Evolutionary conservation across 768 basidiomycete genomes (phyloP), one percentile per base, ranked within the genome.

Genomic region (Russula virescens): DNA sequence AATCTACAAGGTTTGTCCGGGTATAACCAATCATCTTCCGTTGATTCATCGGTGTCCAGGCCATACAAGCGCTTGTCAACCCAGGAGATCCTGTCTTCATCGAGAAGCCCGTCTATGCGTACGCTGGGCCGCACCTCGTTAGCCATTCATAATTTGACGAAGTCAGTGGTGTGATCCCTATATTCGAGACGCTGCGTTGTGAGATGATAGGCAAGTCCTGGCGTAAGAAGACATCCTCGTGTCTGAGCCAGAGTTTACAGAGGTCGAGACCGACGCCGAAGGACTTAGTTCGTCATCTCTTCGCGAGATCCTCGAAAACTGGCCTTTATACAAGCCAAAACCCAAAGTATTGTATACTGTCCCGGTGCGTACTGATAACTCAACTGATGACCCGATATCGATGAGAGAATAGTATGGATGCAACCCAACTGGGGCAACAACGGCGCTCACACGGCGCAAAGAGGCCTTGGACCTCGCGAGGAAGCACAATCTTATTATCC

Each of bases 271-370:
- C 18, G 94, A 97, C 70, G 77, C 79, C 5, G 69, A 86, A 10
- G 94, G 94, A 0, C 81, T 94, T 23, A 76, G 77, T 40, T 79
- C 89, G 1, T 72, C 70, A 16, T 80, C 80, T 14, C 77, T 96
- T 38, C 82, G 86, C 18, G 69, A 79, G 21, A 83, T 83, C 47
- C 77, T 96, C 21, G 84, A 87, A 65, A 79, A 77, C 63, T 97
- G 93, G 93, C 89, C 90, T 0, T 73, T 73, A 11, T 81, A 72
- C 31, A 89, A 87, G 74, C 81, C 79, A 11, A 85, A 83, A 68
- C 94, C 93, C 5, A 91, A 84, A 73, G 76, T 87, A 0, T 75
- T 96, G 45, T 96, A 95, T 74, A 93, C 86, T 5, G 86, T 94
- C 43, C 87, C 85, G 5, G 88, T 89, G 35, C 25, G 62, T 43